These are phyloP conservation scores for Aegilops longissima DNA, from an alignment of 176 grass and related monocot species.

Conservation along the genomic window DNA sequence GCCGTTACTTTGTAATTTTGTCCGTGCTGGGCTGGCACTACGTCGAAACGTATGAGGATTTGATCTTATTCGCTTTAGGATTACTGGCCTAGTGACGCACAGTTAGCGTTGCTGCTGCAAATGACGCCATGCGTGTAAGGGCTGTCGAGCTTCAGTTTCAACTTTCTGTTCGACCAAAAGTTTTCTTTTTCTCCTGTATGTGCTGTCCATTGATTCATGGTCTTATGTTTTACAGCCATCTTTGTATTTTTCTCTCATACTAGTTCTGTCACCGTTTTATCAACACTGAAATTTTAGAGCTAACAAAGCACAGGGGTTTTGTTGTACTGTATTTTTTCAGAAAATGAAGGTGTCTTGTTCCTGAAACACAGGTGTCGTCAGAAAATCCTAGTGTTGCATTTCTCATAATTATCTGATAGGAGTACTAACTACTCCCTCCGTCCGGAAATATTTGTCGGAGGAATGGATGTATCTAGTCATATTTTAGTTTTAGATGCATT, in stretches of 20 bases:
- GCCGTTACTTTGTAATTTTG: conserved; percentile 32
- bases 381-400: too few relatives aligned
- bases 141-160: conserved; percentile 39
- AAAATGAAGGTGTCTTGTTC: too few relatives aligned
- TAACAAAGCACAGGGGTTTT: too few relatives aligned
- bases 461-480: too few relatives aligned
- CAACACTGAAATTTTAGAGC: too few relatives aligned
- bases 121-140: conserved; percentile 8
- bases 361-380: too few relatives aligned
- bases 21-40: conserved; percentile 5
- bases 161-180: conserved; percentile 26
- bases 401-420: neutral
- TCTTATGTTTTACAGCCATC: conserved; percentile 6
- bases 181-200: neutral
- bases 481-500: too few relatives aligned
- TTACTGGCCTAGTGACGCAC: neutral
- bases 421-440: too few relatives aligned
- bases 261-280: too few relatives aligned
- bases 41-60: conserved; percentile 22
- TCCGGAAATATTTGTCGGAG: too few relatives aligned
- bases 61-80: conserved; percentile 13
- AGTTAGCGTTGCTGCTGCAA: conserved; percentile 10
- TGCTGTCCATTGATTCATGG: neutral
- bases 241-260: neutral
- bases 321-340: too few relatives aligned